Evolutionary conservation across 495 filamentous ascomycete species (phyloP), one percentile per base, ranked within the genome.

Genomic region (Aspergillus indologenus): DNA sequence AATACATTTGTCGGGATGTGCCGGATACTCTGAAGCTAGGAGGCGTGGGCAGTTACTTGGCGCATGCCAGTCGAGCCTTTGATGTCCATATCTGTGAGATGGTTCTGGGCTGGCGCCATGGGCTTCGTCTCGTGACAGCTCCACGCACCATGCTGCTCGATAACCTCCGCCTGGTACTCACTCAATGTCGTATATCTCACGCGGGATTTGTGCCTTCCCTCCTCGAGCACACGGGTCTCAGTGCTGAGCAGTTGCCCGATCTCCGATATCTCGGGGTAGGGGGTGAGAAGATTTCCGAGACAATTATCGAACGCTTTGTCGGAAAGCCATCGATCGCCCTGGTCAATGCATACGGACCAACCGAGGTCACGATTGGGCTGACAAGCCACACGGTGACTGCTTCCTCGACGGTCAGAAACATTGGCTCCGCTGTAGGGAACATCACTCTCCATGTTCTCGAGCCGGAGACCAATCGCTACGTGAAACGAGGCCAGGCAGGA

Each of bases 281-380:
- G 18, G 68, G 68, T 5, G 68, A 71, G 48, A 71, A 63, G 60
- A 68, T 71, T 12, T 65, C 68, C 3, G 58, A 67, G 47, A 62
- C 31, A 14, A 56, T 63, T n/a, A 62, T 71, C 24, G 66, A 68
- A 45, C 60, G 58, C 8, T 71, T 64, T 62, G 63, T 63, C 17
- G 55, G 42, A 0, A 63, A 61, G 31, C 40, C 29, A 20, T 21
- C 53, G 18, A 59, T 65, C 42, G 45, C 52, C 6, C 29, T 71
- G 14, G 60, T 62, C 19, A 71, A 71, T 34, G 66, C 68, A 17
- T 85, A 85, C 56, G 90, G 90, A 11, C 90, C 90, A 3, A 93
- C 90, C 0, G 90, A 94, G 68, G 83, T 85, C 0, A 92, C 90
- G 0, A 93, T 94, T 63, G 90, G 90, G 0, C 81, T 84, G 46